Evolutionary conservation across 108 stramenopile genomes (phyloP), one percentile per base, ranked within the genome.

Genomic region (Pseudonitzschia pungens): DNA sequence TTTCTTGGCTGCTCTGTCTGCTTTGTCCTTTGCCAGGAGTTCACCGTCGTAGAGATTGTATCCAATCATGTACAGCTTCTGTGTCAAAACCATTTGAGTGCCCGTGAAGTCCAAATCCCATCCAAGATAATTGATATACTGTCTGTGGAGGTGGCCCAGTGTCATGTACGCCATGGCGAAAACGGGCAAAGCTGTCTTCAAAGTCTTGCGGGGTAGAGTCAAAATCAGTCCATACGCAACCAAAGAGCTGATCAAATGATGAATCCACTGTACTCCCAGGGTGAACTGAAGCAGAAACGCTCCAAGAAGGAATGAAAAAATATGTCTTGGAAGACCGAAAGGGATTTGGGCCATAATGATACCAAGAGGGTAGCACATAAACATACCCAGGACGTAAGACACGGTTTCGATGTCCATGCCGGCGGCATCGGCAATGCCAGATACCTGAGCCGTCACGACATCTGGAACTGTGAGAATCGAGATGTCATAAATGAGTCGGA

Each of bases 21-120:
- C 84, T 59, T 83, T 89, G 22, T 88, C 91, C 53, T 84, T 71
- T 45, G 76, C 81, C 74, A 90, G 62, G 11, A 86, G 69, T 57
- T 95, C 88, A 41, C 97, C 97, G 60, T 98, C 98, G 69, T 93
- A 94, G 36, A 98, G 79, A 73, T 98, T 98, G 91, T 88, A 98
- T n/a, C 94, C 96, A 42, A 97, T 87, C 83, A 94, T 92, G 79
- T 93, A 96, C 2, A 98, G 87, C 79, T 98, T 98, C 87, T 96
- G 96, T 48, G 97, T 97, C 53, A 98, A 78, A 36, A 97, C 94
- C 95, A 95, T 96, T 81, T 98, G 97, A 44, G 89, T 80, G 12
- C 96, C 95, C 27, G 98, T 97, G 69, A 98, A 98, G 72, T 98
- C 98, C 69, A 98, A 83, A 75, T 96, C 94, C 89, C 93, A 97